These are phyloP conservation scores for Spatholobus suberectus DNA, from an alignment of 306 rosid species.

Conservation along the genomic window DNA sequence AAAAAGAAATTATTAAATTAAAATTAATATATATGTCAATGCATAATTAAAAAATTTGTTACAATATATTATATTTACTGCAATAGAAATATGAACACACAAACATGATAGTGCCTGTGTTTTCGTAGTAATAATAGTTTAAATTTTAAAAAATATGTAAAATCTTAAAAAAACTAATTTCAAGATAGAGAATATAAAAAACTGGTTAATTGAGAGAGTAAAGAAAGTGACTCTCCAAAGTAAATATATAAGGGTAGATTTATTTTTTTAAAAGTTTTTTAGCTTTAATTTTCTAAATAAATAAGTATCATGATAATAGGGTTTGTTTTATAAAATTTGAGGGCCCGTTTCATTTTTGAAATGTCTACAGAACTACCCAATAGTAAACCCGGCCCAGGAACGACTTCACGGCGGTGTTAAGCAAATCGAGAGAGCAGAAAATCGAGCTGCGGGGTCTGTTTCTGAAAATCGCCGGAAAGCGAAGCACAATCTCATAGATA, in stretches of 20 bases:
- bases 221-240: not conserved
- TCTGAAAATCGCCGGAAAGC: conserved; percentile 15
- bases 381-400: not conserved
- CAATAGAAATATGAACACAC: too few species aligned
- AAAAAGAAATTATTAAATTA: too few species aligned
- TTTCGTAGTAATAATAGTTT: too few species aligned
- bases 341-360: not conserved
- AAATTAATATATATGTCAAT: too few species aligned
- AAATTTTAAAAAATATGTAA: too few species aligned
- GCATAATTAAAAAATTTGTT: too few species aligned
- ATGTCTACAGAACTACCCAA: not conserved
- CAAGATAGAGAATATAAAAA: too few species aligned
- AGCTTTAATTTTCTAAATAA: not conserved
- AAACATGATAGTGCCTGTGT: too few species aligned
- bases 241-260: too few species aligned
- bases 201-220: not conserved
- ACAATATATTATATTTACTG: too few species aligned
- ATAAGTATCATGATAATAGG: not conserved
- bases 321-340: not conserved
- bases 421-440: not conserved
- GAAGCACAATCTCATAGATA: not conserved
- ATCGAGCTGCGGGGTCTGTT: not conserved
- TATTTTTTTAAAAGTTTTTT: not conserved
- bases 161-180: too few species aligned
- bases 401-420: conserved; percentile 22